Base-by-base conservation (phyloP, 306 rosid genomes). In the Cucurbita ficifolia region DNA sequence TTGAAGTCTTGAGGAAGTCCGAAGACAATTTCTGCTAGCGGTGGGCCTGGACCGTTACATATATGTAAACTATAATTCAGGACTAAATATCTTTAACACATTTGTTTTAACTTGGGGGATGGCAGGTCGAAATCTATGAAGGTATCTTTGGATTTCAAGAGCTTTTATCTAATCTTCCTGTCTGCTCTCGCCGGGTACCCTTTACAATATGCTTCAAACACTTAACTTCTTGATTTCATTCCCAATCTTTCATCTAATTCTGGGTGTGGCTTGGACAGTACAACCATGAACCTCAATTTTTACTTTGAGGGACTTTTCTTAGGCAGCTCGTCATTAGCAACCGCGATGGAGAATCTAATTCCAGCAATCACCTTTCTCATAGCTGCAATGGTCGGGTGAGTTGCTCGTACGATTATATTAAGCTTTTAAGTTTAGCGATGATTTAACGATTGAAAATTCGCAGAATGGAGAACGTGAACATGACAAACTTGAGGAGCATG, bases 351-450 rank as follows among this genome's bases (percentile, higher is more conserved):
- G 59, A 90, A 90, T 78, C 79, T 90, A 38, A 79, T 85, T 48
- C 96, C 92, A 1, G 94, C 90, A 8, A 19, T 86, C 48, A 85
- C 95, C 24, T 83, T 88, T 78, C 75, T 90, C 11, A 79, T 88
- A 21, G 94, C 95, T 35, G 14, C 86, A 57, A 78, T 79, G 59
- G 77, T 79, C 5, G 90, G 95, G 92, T 90, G 86, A 76, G 53
- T 70, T 17, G 71, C 21, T 10, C 0, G 10, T 42, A 10, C 14
- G 3, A 45, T 45, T 10, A 45, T 45, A 42, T 9, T 45, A 11
- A 45, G 49, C 9, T 40, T 40, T 40, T 40, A 9, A 40, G 43
- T 40, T 45, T 10, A 45, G 49, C 10, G 7, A 11, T 10, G 14
- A 45, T 45, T 45, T 46, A 46, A 46, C 50, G 0, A 7, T 2